These are phyloP conservation scores for Debaryomyces subglobosus DNA, from an alignment of 1,139 yeast genomes.

Conservation along the genomic window DNA sequence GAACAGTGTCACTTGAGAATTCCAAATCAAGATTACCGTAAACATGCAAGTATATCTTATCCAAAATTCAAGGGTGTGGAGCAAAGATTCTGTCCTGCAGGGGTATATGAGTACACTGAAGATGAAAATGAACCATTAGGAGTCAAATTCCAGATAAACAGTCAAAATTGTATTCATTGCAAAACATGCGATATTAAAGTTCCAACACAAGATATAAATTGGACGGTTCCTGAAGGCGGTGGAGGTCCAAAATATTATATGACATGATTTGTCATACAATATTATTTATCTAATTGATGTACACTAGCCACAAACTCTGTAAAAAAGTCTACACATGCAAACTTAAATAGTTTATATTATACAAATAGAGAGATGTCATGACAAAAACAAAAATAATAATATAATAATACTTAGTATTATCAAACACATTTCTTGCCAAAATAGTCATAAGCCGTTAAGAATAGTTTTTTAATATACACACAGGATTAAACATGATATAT, in stretches of 20 bases:
- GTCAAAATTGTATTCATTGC: constrained; percentile 97
- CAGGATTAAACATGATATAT: neutral
- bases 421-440: neutral
- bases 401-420: constrained; percentile 4
- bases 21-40: constrained; percentile 67
- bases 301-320: neutral
- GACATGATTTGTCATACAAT: constrained; percentile 42
- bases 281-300: neutral
- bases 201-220: constrained; percentile 89
- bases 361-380: constrained; percentile 7
- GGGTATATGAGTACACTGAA: constrained; percentile 90
- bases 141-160: constrained; percentile 86
- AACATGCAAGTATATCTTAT: constrained; percentile 69
- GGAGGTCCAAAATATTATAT: constrained; percentile 94
- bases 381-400: constrained; percentile 7
- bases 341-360: constrained; percentile 6
- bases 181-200: constrained; percentile 97
- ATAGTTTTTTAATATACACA: constrained; percentile 8
- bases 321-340: neutral
- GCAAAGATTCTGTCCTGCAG: constrained; percentile 95
- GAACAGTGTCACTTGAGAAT: constrained; percentile 87
- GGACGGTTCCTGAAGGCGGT: constrained; percentile 98
- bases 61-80: constrained; percentile 86
- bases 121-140: constrained; percentile 62
- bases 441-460: constrained; percentile 9